Evolutionary conservation across 2,329 filamentous ascomycete genomes (phyloP), one percentile per base, ranked within the genome.

Genomic region (Chaetomiaceae sp.): DNA sequence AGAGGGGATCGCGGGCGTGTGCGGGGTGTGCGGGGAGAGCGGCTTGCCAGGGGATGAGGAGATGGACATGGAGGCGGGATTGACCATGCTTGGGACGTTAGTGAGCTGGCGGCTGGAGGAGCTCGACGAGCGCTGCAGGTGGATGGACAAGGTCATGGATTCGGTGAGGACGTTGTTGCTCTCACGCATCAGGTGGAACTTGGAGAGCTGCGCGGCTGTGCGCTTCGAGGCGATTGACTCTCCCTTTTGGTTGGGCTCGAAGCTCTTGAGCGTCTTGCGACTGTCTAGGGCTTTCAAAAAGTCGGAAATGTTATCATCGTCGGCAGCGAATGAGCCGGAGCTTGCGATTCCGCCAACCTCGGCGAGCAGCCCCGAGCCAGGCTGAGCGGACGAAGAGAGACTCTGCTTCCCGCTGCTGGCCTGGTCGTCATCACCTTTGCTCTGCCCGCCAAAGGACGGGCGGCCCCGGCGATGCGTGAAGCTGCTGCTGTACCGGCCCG

Each of bases 1-100:
- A 7, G 91, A 96, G 17, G 92, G 92, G 23, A 97, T 89, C 10
- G 91, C 90, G 4, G 93, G 93, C 0, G 90, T 95, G 63, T 97
- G 91, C 1, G 91, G 89, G 0, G 89, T 96, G 63, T 92, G 89
- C 9, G 87, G 90, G 3, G 89, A 96, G 16, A 95, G 79, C 0
- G 90, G 89, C 62, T 96, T 96, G 50, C 87, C 89, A 1, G 91
- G 91, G 9, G 91, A 96, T 0, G 90, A 92, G 1, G 89, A 92
- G 10, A 85, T 85, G 4, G 91, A 96, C 57, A 89, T 75, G 0
- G 87, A 89, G 4, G 85, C 86, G 1, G 90, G 77, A 47, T 88
- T 86, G 13, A 71, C 69, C 66, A 90, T 88, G 54, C 86, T 76
- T 3, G 80, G 78, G 3, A 82, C 76, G 55, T 80, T 81, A 9